Conservation (phyloP, 345 rosid genomes). For the Mercurialis annua region DNA sequence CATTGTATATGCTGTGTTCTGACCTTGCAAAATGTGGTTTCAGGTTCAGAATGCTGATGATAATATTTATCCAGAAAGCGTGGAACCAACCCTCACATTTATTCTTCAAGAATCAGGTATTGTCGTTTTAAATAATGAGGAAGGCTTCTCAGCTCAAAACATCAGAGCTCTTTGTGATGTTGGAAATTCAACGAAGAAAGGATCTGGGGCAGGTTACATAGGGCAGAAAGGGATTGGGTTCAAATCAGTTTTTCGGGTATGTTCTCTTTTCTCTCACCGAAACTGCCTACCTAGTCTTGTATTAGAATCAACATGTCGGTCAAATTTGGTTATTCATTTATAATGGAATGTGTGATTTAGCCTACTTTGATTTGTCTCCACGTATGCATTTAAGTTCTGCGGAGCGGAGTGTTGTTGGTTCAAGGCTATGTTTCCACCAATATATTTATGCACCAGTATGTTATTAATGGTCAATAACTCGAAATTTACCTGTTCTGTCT, state of each 20-base stretch:
- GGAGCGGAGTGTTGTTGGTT: background rate
- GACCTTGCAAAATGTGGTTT: constrained; percentile 19
- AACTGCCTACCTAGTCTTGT: background rate
- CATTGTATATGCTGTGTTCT: background rate
- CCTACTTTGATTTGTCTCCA: background rate
- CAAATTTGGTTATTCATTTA: background rate
- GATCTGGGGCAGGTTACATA: constrained; percentile 74
- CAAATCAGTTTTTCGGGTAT: constrained; percentile 97
- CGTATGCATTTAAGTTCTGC: background rate
- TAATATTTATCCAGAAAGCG: constrained; percentile 61
- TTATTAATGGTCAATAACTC: background rate
- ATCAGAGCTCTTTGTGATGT: constrained; percentile 92
- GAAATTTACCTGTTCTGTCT: too few species aligned
- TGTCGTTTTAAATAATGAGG: constrained; percentile 79
- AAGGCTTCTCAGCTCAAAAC: constrained; percentile 77
- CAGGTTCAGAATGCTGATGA: constrained; percentile 99
- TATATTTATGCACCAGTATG: background rate
- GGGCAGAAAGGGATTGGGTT: constrained; percentile 98
- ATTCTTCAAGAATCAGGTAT: constrained; percentile 77
- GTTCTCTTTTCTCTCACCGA: background rate
- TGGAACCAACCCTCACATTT: constrained; percentile 79
- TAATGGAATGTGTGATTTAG: background rate
- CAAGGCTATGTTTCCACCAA: background rate
- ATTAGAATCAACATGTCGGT: background rate
- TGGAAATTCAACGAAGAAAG: constrained; percentile 90